Base-by-base conservation (phyloP, 257 asterid species). In the Przewalskia tangutica region DNA sequence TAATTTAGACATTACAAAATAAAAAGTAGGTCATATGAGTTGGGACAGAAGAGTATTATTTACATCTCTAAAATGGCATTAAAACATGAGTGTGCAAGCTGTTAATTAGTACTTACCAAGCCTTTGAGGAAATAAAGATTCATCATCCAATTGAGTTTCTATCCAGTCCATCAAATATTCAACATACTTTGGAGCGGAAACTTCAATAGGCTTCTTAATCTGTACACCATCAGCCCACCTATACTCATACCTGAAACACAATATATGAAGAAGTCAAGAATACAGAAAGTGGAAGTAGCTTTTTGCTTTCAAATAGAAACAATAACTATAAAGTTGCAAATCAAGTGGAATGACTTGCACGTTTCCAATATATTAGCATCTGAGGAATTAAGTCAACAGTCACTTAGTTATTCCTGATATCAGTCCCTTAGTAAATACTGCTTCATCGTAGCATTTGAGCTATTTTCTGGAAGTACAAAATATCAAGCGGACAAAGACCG, bases 101-200 rank as follows among this genome's bases (percentile, higher is more conserved):
- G 63, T 14, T 27, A 50, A 75, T 51, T 23, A 27, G 9, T 32
- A 60, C 60, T 58, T 90, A 94, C 98, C 98, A 54, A 94, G 91
- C 85, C 80, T 92, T 79, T 94, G 98, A 80, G 98, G 77, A 68
- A 68, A 42, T 0, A 40, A 9, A 42, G 77, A 68, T 42, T 68
- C 77, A 42, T 40, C 77, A n/a, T 68, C 76, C 51, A 66, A 7
- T 42, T 40, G 77, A 68, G 55, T 68, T 42, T 94, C 98, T 58
- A 94, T 91, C 98, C 98, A 94, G 86, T 94, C 97, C 98, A 94
- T 94, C 83, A 94, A 88, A 84, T 94, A 94, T 80, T 94, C 98
- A n/a, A 94, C 97, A 86, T 94, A 94, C 82, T 94, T 94, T 12
- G 76, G 76, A 38, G 76, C 76, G 2, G 76, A 66, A 66, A 66